A percentile compares a stretch with the other conserved stretches of the same genome.
These are phyloP conservation scores for Phaeolepiota aurea DNA, from an alignment of 768 basidiomycete species.

Conservation along the genomic window DNA sequence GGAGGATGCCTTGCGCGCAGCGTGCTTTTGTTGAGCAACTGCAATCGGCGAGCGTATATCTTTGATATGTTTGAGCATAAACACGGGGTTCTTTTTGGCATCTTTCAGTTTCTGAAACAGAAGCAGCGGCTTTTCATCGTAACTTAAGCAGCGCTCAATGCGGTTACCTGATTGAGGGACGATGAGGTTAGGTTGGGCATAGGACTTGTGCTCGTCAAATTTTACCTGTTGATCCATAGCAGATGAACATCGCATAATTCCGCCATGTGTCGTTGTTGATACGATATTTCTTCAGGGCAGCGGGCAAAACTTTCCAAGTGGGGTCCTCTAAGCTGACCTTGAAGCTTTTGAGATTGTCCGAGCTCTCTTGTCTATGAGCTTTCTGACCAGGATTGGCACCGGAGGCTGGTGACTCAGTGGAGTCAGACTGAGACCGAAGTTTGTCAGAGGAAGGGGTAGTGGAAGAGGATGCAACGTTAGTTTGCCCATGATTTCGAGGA, in stretches of 20 bases:
- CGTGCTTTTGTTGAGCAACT: slow-evolving; percentile 95
- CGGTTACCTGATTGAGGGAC: slow-evolving; percentile 55
- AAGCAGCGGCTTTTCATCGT: slow-evolving; percentile 95
- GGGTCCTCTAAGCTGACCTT: slow-evolving; percentile 97
- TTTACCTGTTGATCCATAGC: slow-evolving; percentile 90
- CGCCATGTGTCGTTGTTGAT: slow-evolving; percentile 99
- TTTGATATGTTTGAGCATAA: slow-evolving; percentile 96
- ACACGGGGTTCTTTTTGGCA: slow-evolving; percentile 94
- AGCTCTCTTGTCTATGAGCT: slow-evolving; percentile 54
- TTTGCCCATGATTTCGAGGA: slow-evolving; percentile 21
- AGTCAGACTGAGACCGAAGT: slow-evolving; percentile 20
- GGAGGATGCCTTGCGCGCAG: slow-evolving; percentile 71
- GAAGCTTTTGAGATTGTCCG: slow-evolving; percentile 85
- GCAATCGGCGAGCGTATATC: slow-evolving; percentile 97
- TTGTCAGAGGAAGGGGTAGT: slow-evolving; percentile 20
- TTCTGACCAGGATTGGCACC: slow-evolving; percentile 26
- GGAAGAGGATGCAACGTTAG: slow-evolving; percentile 15
- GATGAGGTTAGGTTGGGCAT: too few species aligned
- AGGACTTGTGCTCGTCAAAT: too few species aligned
- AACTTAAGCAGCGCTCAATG: slow-evolving; percentile 90
- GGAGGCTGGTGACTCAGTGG: slow-evolving; percentile 16
- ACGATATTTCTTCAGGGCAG: slow-evolving; percentile 96
- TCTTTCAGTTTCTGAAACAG: slow-evolving; percentile 98
- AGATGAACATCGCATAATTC: slow-evolving; percentile 99
- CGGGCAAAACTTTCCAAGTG: slow-evolving; percentile 96